Evolutionary conservation across 1,139 yeast genomes (phyloP).

Genomic region (Candida labiduridarum): DNA sequence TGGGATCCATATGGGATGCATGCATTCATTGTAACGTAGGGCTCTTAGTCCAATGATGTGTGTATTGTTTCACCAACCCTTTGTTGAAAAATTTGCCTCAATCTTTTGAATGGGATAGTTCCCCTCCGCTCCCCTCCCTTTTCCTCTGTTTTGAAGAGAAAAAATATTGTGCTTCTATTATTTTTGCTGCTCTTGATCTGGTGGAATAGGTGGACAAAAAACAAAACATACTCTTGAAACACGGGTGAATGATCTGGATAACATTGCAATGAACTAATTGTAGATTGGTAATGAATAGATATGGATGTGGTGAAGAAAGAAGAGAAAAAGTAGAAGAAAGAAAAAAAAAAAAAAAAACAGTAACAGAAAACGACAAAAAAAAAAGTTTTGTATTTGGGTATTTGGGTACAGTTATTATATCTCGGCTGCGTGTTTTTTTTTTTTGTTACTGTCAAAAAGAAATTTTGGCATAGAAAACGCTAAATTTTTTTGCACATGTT

Average conservation of each 20-base stretch:
- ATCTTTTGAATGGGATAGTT: neutral
- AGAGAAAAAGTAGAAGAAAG: slow-evolving; percentile 1
- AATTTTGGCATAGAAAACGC: neutral
- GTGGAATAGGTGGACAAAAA: neutral
- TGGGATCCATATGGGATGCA: no score
- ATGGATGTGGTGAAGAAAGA: neutral
- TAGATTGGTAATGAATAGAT: slow-evolving; percentile 5
- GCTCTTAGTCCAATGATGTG: no score
- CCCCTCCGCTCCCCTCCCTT: neutral
- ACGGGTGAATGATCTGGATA: slow-evolving; percentile 47
- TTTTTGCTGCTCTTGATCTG: neutral
- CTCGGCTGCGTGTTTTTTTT: neutral
- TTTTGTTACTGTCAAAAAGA: neutral
- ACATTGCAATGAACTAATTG: slow-evolving; percentile 24
- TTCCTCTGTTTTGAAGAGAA: neutral
- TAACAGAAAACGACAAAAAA: neutral
- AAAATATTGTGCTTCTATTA: slow-evolving; percentile 1
- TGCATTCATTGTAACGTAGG: no score
- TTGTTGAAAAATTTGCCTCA: neutral
- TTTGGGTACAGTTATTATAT: slow-evolving; percentile 1
- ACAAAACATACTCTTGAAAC: slow-evolving; percentile 44
- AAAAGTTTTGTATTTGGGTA: neutral
- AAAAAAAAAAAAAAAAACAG: slow-evolving; percentile 1
- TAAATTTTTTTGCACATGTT: neutral
- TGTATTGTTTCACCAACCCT: neutral